Base-by-base conservation (phyloP, 441 rosid species). In the Flueggea neowawraea region DNA sequence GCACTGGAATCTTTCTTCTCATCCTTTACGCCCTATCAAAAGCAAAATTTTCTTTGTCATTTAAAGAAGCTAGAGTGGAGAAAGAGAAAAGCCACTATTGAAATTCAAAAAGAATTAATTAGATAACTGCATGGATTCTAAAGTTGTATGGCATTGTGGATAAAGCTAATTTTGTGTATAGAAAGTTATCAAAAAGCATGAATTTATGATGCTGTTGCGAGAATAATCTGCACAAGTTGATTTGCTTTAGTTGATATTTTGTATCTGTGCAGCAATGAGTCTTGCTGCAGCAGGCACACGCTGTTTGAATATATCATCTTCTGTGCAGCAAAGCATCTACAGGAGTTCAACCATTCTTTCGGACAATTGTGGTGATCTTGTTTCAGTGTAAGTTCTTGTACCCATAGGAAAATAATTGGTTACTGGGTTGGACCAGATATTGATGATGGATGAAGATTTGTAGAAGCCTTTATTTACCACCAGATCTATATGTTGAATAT, bases 381-480 rank as follows among this genome's bases (percentile, higher is more conserved):
- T 62, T 70, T 59, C 78, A 70, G 57, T 62, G 70, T 67, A 65
- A 76, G 77, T 71, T 77, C 73, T 49, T 77, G 77, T 73, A 70
- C 66, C 61, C 61, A 13, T 60, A 70, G 55, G 32, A 70, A 31
- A 55, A 67, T 86, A 48, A 59, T 66, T 63, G 96, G 90, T 64
- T 86, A 71, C 71, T 86, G 96, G 96, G 76, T 80, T 47, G 88
- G 88, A 61, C 96, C 90, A 12, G 90, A 88, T 77, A 65, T 73
- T 57, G 90, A 88, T 44, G 92, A 88, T 72, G 96, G 86, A 58
- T 86, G 92, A 77, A 92, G 90, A 65, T 78, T 66, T 70, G 80
- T 86, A 54, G 86, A 86, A 80, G 90, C 85, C 56, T 84, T 68
- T 44, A 53, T 86, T 22, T 22, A 2, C 2, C 28, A 22, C 28